Percentiles rank a stretch among this genome's conserved stretches.
Evolutionary conservation across 192 early-diverging fungal species (phyloP).

Genomic region (Umbelopsis isabellina): DNA sequence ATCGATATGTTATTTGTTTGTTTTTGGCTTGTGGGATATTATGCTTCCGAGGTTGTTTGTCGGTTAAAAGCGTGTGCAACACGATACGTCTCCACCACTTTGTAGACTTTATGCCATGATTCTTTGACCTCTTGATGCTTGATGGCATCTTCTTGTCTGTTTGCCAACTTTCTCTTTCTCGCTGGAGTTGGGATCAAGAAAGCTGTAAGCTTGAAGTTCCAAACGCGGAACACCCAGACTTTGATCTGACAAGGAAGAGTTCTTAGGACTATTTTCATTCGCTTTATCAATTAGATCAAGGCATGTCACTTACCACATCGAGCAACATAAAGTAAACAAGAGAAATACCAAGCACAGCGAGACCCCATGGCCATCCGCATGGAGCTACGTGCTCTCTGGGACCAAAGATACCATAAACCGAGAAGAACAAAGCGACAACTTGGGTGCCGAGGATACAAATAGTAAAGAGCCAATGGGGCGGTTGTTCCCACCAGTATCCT

Average conservation of each 20-base stretch:
- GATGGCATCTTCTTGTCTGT: conserved; percentile 50
- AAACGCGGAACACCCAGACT: conserved; percentile 79
- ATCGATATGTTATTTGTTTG: too few species aligned
- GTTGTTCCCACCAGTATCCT: conserved; percentile 87
- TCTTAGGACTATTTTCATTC: background rate
- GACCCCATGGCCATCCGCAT: conserved; percentile 78
- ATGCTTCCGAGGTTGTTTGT: background rate
- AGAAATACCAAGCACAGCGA: conserved; percentile 73
- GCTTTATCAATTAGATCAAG: background rate
- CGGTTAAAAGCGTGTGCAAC: conserved; percentile 9
- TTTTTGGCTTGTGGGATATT: background rate
- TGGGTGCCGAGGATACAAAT: conserved; percentile 86
- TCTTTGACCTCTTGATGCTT: conserved; percentile 50
- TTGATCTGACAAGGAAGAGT: conserved; percentile 56
- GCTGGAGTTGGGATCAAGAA: conserved; percentile 73
- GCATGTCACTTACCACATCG: conserved; percentile 56
- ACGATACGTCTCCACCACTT: conserved; percentile 31
- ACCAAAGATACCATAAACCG: conserved; percentile 70
- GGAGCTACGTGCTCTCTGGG: conserved; percentile 54
- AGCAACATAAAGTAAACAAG: conserved; percentile 82
- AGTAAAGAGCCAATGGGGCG: conserved; percentile 80
- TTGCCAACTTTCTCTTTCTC: conserved; percentile 64
- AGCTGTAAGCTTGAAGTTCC: conserved; percentile 92
- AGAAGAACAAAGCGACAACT: conserved; percentile 86
- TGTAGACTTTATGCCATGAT: conserved; percentile 48